Evolutionary conservation across 306 rosid genomes (phyloP).

Genomic region (Prinsepia uniflora): DNA sequence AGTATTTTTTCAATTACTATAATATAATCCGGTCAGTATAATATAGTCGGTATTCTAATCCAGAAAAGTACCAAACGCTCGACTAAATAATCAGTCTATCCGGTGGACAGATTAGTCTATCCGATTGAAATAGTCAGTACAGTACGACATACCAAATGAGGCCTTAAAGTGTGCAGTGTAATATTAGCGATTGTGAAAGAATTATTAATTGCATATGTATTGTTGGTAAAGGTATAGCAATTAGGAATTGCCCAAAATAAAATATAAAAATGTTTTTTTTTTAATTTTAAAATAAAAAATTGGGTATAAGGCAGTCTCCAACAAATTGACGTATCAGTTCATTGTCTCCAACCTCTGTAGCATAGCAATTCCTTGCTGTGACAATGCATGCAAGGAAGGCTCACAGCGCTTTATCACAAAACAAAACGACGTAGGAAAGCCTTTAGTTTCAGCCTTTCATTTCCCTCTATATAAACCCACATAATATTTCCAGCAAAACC

Average conservation of each 20-base stretch:
- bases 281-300: too few species aligned
- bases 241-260: neutral
- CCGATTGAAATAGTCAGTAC: too few species aligned
- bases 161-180: too few species aligned
- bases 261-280: neutral
- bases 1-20: too few species aligned
- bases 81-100: too few species aligned
- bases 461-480: neutral
- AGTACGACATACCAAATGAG: too few species aligned
- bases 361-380: constrained; percentile 9
- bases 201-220: too few species aligned
- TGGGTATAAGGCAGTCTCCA: neutral
- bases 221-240: neutral
- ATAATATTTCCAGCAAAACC: neutral
- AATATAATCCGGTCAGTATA: too few species aligned
- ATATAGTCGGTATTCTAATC: too few species aligned
- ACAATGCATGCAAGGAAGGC: constrained; percentile 14
- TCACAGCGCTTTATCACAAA: neutral
- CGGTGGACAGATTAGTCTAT: too few species aligned
- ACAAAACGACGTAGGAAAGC: neutral
- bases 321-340: neutral
- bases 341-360: neutral
- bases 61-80: too few species aligned
- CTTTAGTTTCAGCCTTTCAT: neutral
- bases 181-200: too few species aligned